Evolutionary conservation across 2,329 filamentous ascomycete species (phyloP).

Genomic region (Aplosporella prunicola): DNA sequence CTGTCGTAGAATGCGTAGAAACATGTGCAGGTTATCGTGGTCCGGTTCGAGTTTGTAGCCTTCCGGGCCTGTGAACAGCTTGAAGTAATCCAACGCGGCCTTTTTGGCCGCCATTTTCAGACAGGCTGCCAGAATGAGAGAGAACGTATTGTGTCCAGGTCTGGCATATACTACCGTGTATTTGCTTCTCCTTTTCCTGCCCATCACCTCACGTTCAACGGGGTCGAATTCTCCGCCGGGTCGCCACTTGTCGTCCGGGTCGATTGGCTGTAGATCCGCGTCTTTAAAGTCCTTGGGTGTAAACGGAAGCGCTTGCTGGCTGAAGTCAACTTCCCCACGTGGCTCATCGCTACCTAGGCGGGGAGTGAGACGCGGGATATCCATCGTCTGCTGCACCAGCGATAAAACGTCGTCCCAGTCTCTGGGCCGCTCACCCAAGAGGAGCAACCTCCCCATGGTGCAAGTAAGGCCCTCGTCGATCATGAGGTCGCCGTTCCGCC

Average conservation of each 20-base stretch:
- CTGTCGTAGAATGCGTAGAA: constrained; percentile 57
- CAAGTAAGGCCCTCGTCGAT: constrained; percentile 74
- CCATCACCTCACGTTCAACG: constrained; percentile 16
- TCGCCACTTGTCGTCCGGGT: not conserved
- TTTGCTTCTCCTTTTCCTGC: not conserved
- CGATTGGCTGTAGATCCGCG: constrained; percentile 5
- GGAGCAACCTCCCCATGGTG: constrained; percentile 70
- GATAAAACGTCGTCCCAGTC: constrained; percentile 65
- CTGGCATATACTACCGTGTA: constrained; percentile 32
- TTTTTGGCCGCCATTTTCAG: constrained; percentile 50
- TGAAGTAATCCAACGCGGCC: constrained; percentile 70
- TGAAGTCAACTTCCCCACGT: not conserved
- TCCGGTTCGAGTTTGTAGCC: constrained; percentile 60
- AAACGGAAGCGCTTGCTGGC: too few relatives aligned
- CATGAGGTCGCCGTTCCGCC: constrained; percentile 58
- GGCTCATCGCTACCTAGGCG: too few relatives aligned
- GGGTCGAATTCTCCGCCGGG: constrained; percentile 7
- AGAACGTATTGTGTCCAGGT: constrained; percentile 51
- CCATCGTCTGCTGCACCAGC: constrained; percentile 74
- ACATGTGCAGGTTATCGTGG: constrained; percentile 55
- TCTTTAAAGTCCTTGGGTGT: constrained; percentile 18
- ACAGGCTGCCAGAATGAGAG: constrained; percentile 58
- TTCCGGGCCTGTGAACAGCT: constrained; percentile 49
- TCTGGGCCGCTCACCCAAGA: constrained; percentile 49
- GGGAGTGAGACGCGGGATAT: constrained; percentile 50